phyloP scores from a whole-genome alignment of 2,329 filamentous ascomycete genomes.

The Raffaelea ambrosiae region DNA sequence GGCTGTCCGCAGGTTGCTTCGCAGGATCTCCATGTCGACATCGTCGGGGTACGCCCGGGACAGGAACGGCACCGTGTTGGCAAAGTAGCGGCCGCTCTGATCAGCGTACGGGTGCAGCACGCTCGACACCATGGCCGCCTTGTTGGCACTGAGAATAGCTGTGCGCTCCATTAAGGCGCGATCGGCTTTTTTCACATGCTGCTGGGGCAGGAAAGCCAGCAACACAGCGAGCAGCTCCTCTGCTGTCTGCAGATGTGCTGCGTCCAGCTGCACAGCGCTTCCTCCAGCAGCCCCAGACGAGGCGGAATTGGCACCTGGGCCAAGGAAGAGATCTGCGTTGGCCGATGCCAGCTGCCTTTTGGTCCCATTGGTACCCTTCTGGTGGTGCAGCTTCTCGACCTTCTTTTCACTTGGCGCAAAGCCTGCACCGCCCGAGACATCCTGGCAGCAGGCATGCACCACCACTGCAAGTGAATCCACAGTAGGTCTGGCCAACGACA shows the following conservation, averaged over 20 bases:
- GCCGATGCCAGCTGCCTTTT: constrained; percentile 35
- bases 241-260: constrained; percentile 48
- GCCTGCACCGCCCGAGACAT: constrained; percentile 53
- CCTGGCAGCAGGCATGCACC: constrained; percentile 63
- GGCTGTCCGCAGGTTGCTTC: constrained; percentile 44
- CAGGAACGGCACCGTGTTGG: constrained; percentile 75
- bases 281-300: neutral
- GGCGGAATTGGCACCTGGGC: constrained; percentile 25
- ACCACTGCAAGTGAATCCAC: constrained; percentile 55
- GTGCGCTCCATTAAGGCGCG: constrained; percentile 74
- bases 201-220: constrained; percentile 55
- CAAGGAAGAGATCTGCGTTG: constrained; percentile 67
- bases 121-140: constrained; percentile 69
- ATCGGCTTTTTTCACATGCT: constrained; percentile 59
- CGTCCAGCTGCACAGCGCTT: constrained; percentile 22
- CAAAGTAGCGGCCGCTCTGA: constrained; percentile 52
- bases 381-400: constrained; percentile 20
- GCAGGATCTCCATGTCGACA: constrained; percentile 62
- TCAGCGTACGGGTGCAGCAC: constrained; percentile 68
- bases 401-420: constrained; percentile 17
- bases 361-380: constrained; percentile 22
- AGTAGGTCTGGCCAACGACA: constrained; percentile 56
- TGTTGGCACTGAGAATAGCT: constrained; percentile 61
- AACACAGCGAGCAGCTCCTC: constrained; percentile 51
- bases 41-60: constrained; percentile 55